A percentile compares a stretch with the other conserved stretches of the same genome.
phyloP scores from a whole-genome alignment of 768 basidiomycete species.

The Suillus americanus region DNA sequence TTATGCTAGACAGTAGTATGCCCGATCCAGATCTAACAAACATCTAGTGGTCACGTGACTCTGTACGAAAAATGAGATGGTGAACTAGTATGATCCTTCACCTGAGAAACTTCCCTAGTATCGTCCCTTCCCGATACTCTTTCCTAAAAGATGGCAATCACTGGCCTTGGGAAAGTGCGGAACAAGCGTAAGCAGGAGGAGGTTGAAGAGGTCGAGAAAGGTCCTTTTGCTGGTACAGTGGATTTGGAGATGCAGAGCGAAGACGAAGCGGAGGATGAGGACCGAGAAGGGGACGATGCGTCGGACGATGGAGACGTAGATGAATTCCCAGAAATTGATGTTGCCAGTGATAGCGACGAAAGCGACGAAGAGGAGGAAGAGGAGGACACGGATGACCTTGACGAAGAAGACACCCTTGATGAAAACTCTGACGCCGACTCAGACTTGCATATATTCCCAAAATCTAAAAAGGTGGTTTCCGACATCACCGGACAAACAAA shows the following conservation, averaged over 20 bases:
- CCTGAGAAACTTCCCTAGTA: neutral
- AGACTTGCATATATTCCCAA: conserved; percentile 58
- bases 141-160: conserved; percentile 30
- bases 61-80: neutral
- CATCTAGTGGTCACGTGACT: conserved; percentile 2
- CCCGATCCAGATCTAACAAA: conserved; percentile 3
- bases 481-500: conserved; percentile 84
- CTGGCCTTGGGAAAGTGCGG: conserved; percentile 32
- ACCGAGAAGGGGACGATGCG: conserved; percentile 34
- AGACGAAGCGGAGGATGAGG: conserved; percentile 50
- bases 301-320: conserved; percentile 64
- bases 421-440: conserved; percentile 37
- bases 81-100: conserved; percentile 7
- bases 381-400: conserved; percentile 34
- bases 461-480: conserved; percentile 68
- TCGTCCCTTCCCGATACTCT: neutral
- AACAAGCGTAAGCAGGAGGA: conserved; percentile 62
- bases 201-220: conserved; percentile 36
- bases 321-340: conserved; percentile 70
- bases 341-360: conserved; percentile 43
- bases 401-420: conserved; percentile 35
- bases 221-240: conserved; percentile 39
- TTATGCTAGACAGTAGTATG: neutral
- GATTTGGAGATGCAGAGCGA: conserved; percentile 74
- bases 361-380: conserved; percentile 36